Evolutionary conservation across 1,139 yeast genomes (phyloP).

Genomic region (Hanseniaspora uvarum): DNA sequence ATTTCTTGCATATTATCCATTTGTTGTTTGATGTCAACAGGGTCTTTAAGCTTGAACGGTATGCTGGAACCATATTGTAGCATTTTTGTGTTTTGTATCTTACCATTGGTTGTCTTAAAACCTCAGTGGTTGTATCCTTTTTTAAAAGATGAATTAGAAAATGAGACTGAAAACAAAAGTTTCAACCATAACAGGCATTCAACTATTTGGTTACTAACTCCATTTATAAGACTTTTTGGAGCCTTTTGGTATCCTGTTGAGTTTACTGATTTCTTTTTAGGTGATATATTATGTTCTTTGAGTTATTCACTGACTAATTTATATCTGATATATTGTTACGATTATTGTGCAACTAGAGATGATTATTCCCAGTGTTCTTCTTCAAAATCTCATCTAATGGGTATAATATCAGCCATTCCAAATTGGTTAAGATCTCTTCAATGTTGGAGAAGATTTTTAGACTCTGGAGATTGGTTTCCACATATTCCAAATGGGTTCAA

Average conservation of each 20-base stretch:
- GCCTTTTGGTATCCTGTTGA: slow-evolving; percentile 92
- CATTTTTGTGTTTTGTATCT: slow-evolving; percentile 43
- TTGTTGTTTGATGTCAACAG: slow-evolving; percentile 57
- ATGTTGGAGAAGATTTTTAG: slow-evolving; percentile 82
- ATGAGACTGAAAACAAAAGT: slow-evolving; percentile 15
- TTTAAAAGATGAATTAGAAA: slow-evolving; percentile 20
- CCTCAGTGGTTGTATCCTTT: slow-evolving; percentile 24
- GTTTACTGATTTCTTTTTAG: slow-evolving; percentile 84
- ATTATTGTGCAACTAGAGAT: slow-evolving; percentile 28
- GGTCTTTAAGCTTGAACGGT: slow-evolving; percentile 57
- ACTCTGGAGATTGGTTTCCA: slow-evolving; percentile 93
- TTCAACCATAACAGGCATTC: slow-evolving; percentile 29
- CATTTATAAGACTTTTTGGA: slow-evolving; percentile 59
- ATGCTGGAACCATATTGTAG: slow-evolving; percentile 75
- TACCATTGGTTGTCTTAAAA: slow-evolving; percentile 40
- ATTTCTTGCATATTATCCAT: slow-evolving; percentile 52
- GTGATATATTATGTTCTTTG: slow-evolving; percentile 79
- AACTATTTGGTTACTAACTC: slow-evolving; percentile 55
- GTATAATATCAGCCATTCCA: slow-evolving; percentile 75
- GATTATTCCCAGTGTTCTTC: slow-evolving; percentile 58
- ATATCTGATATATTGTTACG: slow-evolving; percentile 65
- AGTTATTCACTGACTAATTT: slow-evolving; percentile 80
- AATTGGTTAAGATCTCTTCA: slow-evolving; percentile 85
- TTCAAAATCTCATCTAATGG: slow-evolving; percentile 62
- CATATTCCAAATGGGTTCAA: slow-evolving; percentile 86